phyloP scores from a whole-genome alignment of 192 early-diverging fungal species.

The Ambispora gerdemannii region DNA sequence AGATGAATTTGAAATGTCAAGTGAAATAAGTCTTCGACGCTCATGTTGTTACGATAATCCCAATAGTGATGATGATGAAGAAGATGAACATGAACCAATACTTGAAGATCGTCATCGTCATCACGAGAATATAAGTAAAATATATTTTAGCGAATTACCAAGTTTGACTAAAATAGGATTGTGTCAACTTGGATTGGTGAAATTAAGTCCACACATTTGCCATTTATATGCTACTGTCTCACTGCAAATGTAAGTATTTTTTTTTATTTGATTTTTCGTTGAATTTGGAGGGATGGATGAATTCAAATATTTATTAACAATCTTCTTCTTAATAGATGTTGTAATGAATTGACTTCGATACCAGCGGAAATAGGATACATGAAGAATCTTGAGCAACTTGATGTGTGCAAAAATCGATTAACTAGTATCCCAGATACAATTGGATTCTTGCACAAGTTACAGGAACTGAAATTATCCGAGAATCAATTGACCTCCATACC shows the following conservation, averaged over 20 bases:
- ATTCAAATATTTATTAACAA: too few species aligned
- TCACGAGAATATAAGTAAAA: slow-evolving; percentile 26
- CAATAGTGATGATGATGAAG: background rate
- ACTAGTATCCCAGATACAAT: slow-evolving; percentile 65
- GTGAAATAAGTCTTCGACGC: too few species aligned
- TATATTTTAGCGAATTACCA: slow-evolving; percentile 41
- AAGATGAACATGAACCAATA: background rate
- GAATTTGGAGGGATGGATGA: too few species aligned
- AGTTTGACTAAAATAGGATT: slow-evolving; percentile 55
- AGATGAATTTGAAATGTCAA: too few species aligned
- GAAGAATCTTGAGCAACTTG: slow-evolving; percentile 60
- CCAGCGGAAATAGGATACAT: slow-evolving; percentile 75
- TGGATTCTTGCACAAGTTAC: slow-evolving; percentile 59
- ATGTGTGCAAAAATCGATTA: slow-evolving; percentile 65
- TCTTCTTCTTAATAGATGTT: slow-evolving; percentile 54
- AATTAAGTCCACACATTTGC: slow-evolving; percentile 68
- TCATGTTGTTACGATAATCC: too few species aligned
- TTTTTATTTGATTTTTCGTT: slow-evolving; percentile 27
- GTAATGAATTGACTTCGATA: slow-evolving; percentile 66
- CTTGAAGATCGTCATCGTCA: slow-evolving; percentile 14
- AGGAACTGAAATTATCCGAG: slow-evolving; percentile 58
- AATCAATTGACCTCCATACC: slow-evolving; percentile 69
- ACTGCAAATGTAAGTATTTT: slow-evolving; percentile 64
- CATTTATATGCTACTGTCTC: slow-evolving; percentile 58
- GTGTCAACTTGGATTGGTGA: slow-evolving; percentile 55